Percentiles rank a stretch among this genome's conserved stretches.
Evolutionary conservation across 129 eudicot genomes (phyloP).

Genomic region (Chrysanthemum makinoi): DNA sequence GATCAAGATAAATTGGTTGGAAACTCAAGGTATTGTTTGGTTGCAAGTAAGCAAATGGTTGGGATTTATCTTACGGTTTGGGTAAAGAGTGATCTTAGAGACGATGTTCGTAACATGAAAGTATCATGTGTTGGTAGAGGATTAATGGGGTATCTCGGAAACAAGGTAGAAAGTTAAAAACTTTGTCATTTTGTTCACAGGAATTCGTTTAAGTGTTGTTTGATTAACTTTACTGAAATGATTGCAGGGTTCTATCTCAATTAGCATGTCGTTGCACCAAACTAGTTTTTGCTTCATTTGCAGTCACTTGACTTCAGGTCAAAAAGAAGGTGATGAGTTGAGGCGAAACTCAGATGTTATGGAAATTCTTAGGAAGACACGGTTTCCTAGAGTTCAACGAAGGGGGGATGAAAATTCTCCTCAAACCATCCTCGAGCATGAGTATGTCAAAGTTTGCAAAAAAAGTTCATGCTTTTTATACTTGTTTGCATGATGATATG

Average conservation of each 20-base stretch:
- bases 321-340: slow-evolving; percentile 89
- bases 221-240: neutral
- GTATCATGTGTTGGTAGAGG: slow-evolving; percentile 99
- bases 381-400: slow-evolving; percentile 82
- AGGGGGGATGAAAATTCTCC: slow-evolving; percentile 69
- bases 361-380: slow-evolving; percentile 85
- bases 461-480: neutral
- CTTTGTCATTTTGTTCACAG: neutral
- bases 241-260: slow-evolving; percentile 78
- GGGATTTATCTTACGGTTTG: slow-evolving; percentile 87
- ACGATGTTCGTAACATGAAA: slow-evolving; percentile 72
- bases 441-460: slow-evolving; percentile 42
- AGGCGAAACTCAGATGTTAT: slow-evolving; percentile 83
- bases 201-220: neutral
- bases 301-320: slow-evolving; percentile 88
- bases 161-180: slow-evolving; percentile 51
- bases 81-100: slow-evolving; percentile 88
- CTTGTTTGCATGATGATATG: neutral
- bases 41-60: slow-evolving; percentile 98
- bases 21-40: slow-evolving; percentile 78
- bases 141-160: slow-evolving; percentile 98
- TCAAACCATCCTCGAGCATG: slow-evolving; percentile 86
- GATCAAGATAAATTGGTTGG: slow-evolving; percentile 48
- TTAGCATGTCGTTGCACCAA: slow-evolving; percentile 93
- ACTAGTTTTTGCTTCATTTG: slow-evolving; percentile 99